phyloP scores from a whole-genome alignment of 345 rosid genomes.

The Euphorbia peplus region DNA sequence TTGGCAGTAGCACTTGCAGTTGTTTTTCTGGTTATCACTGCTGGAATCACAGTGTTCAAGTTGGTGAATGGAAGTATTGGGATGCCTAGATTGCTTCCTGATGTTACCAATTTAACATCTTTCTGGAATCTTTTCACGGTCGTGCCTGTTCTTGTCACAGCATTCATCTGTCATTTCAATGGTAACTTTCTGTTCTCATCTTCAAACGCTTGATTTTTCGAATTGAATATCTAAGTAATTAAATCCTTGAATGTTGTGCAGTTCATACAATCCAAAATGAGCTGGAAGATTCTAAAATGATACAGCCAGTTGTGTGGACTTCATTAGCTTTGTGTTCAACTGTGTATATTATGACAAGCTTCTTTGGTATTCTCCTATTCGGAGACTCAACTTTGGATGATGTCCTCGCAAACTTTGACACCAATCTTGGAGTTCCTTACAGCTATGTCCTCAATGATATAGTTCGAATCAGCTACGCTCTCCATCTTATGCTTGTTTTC shows the following conservation, averaged over 20 bases:
- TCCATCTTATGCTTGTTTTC: conserved; percentile 28
- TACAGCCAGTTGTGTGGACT: conserved; percentile 18
- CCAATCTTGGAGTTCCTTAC: conserved; percentile 19
- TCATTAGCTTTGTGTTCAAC: conserved; percentile 18
- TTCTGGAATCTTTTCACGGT: conserved; percentile 26
- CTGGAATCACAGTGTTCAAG: conserved; percentile 15
- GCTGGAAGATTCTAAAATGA: conserved; percentile 21
- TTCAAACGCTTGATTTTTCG: neutral
- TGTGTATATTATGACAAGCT: conserved; percentile 19
- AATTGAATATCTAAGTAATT: neutral
- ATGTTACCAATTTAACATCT: conserved; percentile 15
- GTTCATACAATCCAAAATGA: conserved; percentile 25
- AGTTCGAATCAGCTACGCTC: conserved; percentile 21
- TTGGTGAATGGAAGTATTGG: conserved; percentile 10
- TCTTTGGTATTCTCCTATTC: conserved; percentile 27
- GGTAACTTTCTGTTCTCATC: neutral
- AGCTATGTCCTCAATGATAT: conserved; percentile 17
- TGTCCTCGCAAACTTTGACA: conserved; percentile 25
- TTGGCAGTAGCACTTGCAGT: conserved; percentile 27
- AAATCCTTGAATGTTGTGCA: conserved; percentile 2
- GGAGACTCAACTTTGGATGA: conserved; percentile 26
- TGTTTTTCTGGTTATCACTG: conserved; percentile 23
- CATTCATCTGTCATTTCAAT: conserved; percentile 28
- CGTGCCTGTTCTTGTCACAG: conserved; percentile 24
- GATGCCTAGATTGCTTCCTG: conserved; percentile 24